Evolutionary conservation across 148 eudicot species (phyloP).

Genomic region (Amaranthus hypochondriacus): DNA sequence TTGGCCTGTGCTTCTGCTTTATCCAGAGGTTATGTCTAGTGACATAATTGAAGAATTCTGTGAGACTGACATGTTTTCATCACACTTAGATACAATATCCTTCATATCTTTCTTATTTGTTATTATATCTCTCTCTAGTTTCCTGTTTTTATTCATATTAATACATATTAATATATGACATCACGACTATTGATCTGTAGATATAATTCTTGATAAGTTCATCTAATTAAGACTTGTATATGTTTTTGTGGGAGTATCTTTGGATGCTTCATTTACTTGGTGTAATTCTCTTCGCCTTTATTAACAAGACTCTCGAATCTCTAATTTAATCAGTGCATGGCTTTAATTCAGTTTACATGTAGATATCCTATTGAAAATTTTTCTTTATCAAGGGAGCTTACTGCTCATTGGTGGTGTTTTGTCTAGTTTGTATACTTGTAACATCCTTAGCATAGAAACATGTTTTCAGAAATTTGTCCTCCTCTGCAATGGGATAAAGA

Average conservation of each 20-base stretch:
- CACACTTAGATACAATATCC: constrained; percentile 92
- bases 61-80: constrained; percentile 87
- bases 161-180: neutral
- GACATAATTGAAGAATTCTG: constrained; percentile 96
- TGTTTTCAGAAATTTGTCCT: constrained; percentile 70
- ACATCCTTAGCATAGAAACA: constrained; percentile 78
- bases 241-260: neutral
- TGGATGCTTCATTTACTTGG: neutral
- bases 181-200: neutral
- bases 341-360: neutral
- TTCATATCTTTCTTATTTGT: constrained; percentile 20
- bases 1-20: constrained; percentile 92
- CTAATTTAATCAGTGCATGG: neutral
- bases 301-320: too few species aligned
- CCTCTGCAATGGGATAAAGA: constrained; percentile 89
- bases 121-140: constrained; percentile 5
- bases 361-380: neutral
- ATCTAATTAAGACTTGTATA: neutral
- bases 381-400: neutral
- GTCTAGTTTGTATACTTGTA: neutral
- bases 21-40: constrained; percentile 94
- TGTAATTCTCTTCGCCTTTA: neutral
- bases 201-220: neutral
- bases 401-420: neutral
- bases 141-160: neutral